Conservation (phyloP, 106 monocot species). For the Platanthera guangdongensis region DNA sequence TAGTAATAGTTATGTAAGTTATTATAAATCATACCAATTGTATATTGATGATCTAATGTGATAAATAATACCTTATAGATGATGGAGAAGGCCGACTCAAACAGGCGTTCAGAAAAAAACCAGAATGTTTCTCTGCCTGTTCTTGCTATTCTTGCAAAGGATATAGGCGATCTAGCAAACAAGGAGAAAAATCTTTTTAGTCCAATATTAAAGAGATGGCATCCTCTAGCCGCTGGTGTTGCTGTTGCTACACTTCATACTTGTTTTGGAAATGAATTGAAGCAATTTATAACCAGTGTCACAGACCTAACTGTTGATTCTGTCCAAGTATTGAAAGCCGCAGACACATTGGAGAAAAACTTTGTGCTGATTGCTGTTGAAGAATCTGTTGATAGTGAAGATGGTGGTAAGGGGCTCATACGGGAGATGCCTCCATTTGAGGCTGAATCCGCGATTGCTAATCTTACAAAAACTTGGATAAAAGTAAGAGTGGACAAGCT, state of each 20-base stretch:
- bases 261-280: slow-evolving; percentile 91
- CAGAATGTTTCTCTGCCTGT: slow-evolving; percentile 34
- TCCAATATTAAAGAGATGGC: slow-evolving; percentile 86
- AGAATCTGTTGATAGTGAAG: slow-evolving; percentile 98
- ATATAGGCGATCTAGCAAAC: slow-evolving; percentile 76
- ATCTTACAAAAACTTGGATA: slow-evolving; percentile 82
- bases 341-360: slow-evolving; percentile 88
- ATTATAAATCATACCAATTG: neutral
- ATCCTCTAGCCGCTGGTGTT: slow-evolving; percentile 90
- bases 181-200: slow-evolving; percentile 80
- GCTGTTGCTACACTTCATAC: slow-evolving; percentile 94
- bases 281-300: slow-evolving; percentile 74
- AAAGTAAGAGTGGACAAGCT: slow-evolving; percentile 59
- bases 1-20: neutral
- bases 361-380: slow-evolving; percentile 91
- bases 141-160: slow-evolving; percentile 81
- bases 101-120: slow-evolving; percentile 44
- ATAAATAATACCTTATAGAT: slow-evolving; percentile 25
- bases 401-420: slow-evolving; percentile 87
- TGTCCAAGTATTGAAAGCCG: slow-evolving; percentile 81
- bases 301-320: slow-evolving; percentile 75
- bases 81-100: slow-evolving; percentile 84
- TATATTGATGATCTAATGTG: slow-evolving; percentile 1
- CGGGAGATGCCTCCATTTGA: slow-evolving; percentile 98
- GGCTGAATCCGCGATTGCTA: slow-evolving; percentile 64